Evolutionary conservation across 441 rosid genomes (phyloP).

Genomic region (Pelargonium myrrhifolium): DNA sequence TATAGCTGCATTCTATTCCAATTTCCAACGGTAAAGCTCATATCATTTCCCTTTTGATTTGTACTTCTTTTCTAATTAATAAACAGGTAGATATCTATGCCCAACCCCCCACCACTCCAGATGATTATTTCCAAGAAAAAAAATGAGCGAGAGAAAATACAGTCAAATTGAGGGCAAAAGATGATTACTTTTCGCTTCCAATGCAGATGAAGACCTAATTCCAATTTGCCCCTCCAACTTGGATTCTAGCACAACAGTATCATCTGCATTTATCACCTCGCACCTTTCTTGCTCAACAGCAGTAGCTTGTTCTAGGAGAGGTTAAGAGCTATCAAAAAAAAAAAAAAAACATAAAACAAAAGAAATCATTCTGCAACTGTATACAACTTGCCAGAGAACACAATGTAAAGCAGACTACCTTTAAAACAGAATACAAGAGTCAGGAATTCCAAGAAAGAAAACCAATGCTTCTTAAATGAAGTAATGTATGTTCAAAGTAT

Average conservation of each 20-base stretch:
- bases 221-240: constrained; percentile 22
- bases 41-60: no score
- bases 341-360: constrained; percentile 2
- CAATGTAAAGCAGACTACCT: background rate
- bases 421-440: background rate
- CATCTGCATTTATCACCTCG: constrained; percentile 28
- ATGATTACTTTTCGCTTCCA: constrained; percentile 36
- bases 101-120: no score
- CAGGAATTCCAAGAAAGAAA: background rate
- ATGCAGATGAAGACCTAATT: constrained; percentile 23
- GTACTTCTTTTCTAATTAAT: no score
- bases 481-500: background rate
- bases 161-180: background rate
- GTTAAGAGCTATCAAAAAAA: constrained; percentile 44
- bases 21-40: no score
- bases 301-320: constrained; percentile 32
- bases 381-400: background rate
- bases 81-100: no score
- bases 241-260: constrained; percentile 22
- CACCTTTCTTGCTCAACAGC: constrained; percentile 30
- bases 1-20: no score
- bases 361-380: background rate
- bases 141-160: background rate
- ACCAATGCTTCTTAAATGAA: background rate
- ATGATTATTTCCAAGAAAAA: no score